Percentiles rank a stretch among this genome's conserved stretches.
Evolutionary conservation across 208 protist genomes (phyloP).

Genomic region (Leishmania martiniquensis): DNA sequence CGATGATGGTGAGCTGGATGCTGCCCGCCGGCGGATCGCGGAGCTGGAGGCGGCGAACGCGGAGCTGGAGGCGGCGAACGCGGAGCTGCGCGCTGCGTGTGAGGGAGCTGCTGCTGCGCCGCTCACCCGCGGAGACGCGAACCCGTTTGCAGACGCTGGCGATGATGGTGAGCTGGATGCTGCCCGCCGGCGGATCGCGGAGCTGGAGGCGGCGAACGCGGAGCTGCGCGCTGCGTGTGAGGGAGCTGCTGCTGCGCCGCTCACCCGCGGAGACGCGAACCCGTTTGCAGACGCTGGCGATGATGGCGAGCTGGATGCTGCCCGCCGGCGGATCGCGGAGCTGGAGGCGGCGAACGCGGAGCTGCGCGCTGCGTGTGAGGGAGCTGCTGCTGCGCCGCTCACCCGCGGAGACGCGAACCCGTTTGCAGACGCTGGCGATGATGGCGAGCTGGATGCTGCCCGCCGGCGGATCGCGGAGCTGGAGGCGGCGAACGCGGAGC

Average conservation of each 20-base stretch:
- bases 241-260: neutral
- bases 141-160: slow-evolving; percentile 26
- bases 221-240: neutral
- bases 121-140: neutral
- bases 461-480: slow-evolving; percentile 20
- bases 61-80: slow-evolving; percentile 8
- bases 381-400: neutral
- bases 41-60: slow-evolving; percentile 11
- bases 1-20: slow-evolving; percentile 13
- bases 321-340: slow-evolving; percentile 15
- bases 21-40: slow-evolving; percentile 14
- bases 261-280: neutral
- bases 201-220: slow-evolving; percentile 22
- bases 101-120: neutral
- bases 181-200: slow-evolving; percentile 14
- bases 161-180: slow-evolving; percentile 17
- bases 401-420: slow-evolving; percentile 7
- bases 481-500: slow-evolving; percentile 12
- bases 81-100: neutral
- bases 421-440: slow-evolving; percentile 18
- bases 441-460: slow-evolving; percentile 14
- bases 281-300: slow-evolving; percentile 23
- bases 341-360: slow-evolving; percentile 11
- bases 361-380: neutral
- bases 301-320: slow-evolving; percentile 14